Base-by-base conservation (phyloP, 768 basidiomycete species). In the Naganishia vishniacii region DNA sequence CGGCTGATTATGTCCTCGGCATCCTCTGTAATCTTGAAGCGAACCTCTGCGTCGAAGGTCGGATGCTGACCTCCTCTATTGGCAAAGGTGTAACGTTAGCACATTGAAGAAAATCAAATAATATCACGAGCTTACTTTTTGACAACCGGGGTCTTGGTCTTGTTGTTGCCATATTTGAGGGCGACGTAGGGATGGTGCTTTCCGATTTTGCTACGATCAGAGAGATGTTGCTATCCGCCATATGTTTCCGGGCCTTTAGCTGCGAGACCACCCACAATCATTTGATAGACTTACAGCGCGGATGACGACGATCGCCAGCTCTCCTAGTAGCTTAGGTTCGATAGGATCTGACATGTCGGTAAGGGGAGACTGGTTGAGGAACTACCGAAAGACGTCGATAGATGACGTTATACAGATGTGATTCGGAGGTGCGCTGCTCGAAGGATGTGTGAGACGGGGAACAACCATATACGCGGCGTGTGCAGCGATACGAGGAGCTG, bases 181-280 rank as follows among this genome's bases (percentile, higher is more conserved):
- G 87, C 82, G 3, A 85, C 86, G 73, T 86, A 94, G 1, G 88
- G 91, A 77, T 93, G 88, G 73, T 94, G 91, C 76, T 95, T 97
- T 77, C 88, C 87, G 73, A 95, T 87, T 7, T 83, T 84, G 69
- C 88, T 88, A 58, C 86, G 87, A 79, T 93, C 87, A 65, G 83
- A 83, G 23, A 94, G 81, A 71, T 94, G 86, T 66, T 83, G 83
- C 78, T 77, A 65, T 32, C 42, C 42, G 18, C 9, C 5, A 5
- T 18, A 20, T 5, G 42, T 44, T 44, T n/a, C n/a, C n/a, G 42
- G 11, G 6, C 5, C 6, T 20, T 44, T 20, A 44, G 42, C 42
- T 20, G n/a, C 26, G 11, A 12, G 8, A 8, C 15, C 7, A 13
- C 11, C 13, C 25, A 26, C 11, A 41, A 48, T 48, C 16, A n/a